A percentile compares a stretch with the other conserved stretches of the same genome.
Evolutionary conservation across 208 protist species (phyloP).

Genomic region (Angomonas ambiguus): DNA sequence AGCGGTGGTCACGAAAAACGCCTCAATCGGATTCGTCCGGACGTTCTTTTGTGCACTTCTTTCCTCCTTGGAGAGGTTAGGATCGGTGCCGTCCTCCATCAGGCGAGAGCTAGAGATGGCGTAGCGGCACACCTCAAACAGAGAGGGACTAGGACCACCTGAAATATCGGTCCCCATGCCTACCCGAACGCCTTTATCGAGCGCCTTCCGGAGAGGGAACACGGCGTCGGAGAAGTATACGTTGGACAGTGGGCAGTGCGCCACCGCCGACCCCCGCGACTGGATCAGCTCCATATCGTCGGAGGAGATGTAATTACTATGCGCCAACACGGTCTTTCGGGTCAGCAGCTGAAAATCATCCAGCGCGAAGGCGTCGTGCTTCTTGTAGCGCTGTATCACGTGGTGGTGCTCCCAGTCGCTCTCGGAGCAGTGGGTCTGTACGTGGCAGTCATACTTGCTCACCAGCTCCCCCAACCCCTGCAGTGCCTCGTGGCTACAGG

Average conservation of each 20-base stretch:
- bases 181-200: conserved; percentile 76
- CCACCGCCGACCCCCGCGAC: conserved; percentile 57
- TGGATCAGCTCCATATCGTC: conserved; percentile 79
- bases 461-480: conserved; percentile 68
- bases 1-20: conserved; percentile 87
- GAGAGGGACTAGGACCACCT: conserved; percentile 81
- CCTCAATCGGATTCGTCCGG: conserved; percentile 52
- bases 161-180: conserved; percentile 93
- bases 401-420: conserved; percentile 90
- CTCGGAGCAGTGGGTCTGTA: conserved; percentile 79
- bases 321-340: conserved; percentile 81
- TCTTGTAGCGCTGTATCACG: conserved; percentile 73
- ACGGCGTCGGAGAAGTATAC: conserved; percentile 80
- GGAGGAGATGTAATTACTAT: conserved; percentile 79
- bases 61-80: conserved; percentile 16
- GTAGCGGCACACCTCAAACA: conserved; percentile 82
- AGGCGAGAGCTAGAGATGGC: conserved; percentile 57
- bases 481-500: conserved; percentile 83
- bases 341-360: conserved; percentile 82
- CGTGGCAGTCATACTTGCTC: conserved; percentile 62
- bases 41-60: conserved; percentile 24
- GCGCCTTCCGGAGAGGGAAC: conserved; percentile 54
- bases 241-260: conserved; percentile 93
- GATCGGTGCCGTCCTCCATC: conserved; percentile 54
- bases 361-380: conserved; percentile 85